Evolutionary conservation across 2,329 filamentous ascomycete genomes (phyloP).

Genomic region (Talaromyces sp.): DNA sequence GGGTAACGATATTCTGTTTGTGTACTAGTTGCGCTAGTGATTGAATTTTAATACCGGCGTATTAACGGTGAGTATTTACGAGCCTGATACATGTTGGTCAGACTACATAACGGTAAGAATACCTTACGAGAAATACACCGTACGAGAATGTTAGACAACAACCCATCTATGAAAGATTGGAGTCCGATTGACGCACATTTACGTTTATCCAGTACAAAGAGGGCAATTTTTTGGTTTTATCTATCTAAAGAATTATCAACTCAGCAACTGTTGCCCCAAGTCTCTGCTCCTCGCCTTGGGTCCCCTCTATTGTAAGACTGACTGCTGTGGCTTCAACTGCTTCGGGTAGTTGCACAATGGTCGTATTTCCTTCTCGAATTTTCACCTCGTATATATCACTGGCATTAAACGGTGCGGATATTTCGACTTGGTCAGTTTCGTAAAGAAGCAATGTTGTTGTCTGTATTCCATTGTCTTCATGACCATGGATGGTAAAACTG

Average conservation of each 20-base stretch:
- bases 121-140: not conserved
- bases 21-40: not conserved
- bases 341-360: not conserved
- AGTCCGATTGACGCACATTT: not conserved
- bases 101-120: not conserved
- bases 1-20: not conserved
- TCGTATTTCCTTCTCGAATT: conserved; percentile 14
- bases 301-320: conserved; percentile 16
- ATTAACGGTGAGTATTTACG: not conserved
- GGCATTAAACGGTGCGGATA: conserved; percentile 14
- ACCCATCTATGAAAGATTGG: not conserved
- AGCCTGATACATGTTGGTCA: not conserved
- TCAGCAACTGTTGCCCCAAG: conserved; percentile 18
- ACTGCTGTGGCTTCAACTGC: not conserved
- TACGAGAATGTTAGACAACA: not conserved
- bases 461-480: not conserved
- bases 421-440: conserved; percentile 5
- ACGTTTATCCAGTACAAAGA: not conserved
- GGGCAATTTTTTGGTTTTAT: too few relatives aligned
- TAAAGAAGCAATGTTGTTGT: not conserved
- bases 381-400: conserved; percentile 1
- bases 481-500: conserved; percentile 6
- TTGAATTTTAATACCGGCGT: not conserved
- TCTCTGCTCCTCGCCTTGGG: conserved; percentile 11
- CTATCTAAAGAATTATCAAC: conserved; percentile 12